These are phyloP conservation scores for Exophiala sp. DNA, from an alignment of 2,329 filamentous ascomycete genomes.

Conservation along the genomic window DNA sequence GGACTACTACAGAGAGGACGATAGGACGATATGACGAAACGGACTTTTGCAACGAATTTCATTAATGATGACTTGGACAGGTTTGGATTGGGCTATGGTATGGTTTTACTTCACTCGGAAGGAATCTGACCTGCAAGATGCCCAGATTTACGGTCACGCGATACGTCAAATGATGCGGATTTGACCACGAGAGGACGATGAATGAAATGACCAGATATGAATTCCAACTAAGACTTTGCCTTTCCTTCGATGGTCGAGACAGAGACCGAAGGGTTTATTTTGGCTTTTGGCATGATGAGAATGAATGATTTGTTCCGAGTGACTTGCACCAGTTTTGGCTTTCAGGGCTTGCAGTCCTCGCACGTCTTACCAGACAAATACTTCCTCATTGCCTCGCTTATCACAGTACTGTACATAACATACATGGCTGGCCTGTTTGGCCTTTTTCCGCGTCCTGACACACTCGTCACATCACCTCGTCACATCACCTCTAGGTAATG, in stretches of 20 bases:
- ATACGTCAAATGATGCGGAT: not conserved
- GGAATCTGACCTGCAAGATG: not conserved
- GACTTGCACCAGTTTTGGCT: too few relatives aligned
- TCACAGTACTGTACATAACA: too few relatives aligned
- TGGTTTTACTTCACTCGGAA: not conserved
- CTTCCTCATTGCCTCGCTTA: too few relatives aligned
- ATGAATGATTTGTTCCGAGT: too few relatives aligned
- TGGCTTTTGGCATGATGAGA: too few relatives aligned
- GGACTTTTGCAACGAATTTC: not conserved
- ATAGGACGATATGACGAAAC: not conserved
- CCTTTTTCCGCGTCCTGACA: too few relatives aligned
- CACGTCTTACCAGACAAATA: too few relatives aligned
- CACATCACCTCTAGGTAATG: conserved; percentile 1
- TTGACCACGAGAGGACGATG: not conserved
- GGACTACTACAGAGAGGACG: conserved; percentile 1
- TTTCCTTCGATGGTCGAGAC: not conserved
- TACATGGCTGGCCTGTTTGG: too few relatives aligned
- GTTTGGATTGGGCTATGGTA: not conserved
- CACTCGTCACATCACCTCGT: conserved; percentile 4
- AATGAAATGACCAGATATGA: not conserved
- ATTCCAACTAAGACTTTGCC: too few relatives aligned
- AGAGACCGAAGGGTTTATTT: too few relatives aligned
- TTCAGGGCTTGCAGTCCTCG: too few relatives aligned
- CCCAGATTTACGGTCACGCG: not conserved
- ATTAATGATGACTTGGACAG: not conserved